Evolutionary conservation across 116 monocot species (phyloP).

Genomic region (Zostera marina): DNA sequence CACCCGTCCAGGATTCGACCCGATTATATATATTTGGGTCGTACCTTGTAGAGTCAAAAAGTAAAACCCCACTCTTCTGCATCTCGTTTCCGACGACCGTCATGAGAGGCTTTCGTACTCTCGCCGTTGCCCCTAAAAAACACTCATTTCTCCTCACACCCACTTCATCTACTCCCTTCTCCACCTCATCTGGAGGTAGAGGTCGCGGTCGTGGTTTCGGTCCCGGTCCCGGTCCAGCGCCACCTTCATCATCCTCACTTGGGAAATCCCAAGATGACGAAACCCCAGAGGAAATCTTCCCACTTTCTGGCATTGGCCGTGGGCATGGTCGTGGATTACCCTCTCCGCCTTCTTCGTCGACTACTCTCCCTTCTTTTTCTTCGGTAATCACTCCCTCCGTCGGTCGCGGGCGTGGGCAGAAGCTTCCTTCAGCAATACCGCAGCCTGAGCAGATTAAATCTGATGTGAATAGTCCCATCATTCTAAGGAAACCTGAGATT

Average conservation of each 20-base stretch:
- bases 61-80: not conserved
- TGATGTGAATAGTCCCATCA: slow-evolving; percentile 7
- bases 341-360: slow-evolving; percentile 1
- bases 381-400: not conserved
- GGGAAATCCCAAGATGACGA: not conserved
- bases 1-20: too few species aligned
- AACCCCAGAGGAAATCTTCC: not conserved
- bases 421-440: not conserved
- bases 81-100: not conserved
- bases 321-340: slow-evolving; percentile 8
- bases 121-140: not conserved
- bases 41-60: too few species aligned
- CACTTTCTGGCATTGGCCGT: slow-evolving; percentile 7
- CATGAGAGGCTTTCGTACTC: slow-evolving; percentile 14
- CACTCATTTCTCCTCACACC: slow-evolving; percentile 1
- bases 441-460: not conserved
- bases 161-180: slow-evolving; percentile 3
- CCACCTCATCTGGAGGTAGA: slow-evolving; percentile 11
- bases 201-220: slow-evolving; percentile 12
- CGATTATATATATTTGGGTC: too few species aligned
- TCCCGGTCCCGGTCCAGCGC: not conserved
- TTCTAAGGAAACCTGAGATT: slow-evolving; percentile 2
- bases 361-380: slow-evolving; percentile 6
- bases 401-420: slow-evolving; percentile 8
- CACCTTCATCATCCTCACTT: not conserved